Base-by-base conservation (phyloP, 768 basidiomycete species). In the Mycena capillaripes region DNA sequence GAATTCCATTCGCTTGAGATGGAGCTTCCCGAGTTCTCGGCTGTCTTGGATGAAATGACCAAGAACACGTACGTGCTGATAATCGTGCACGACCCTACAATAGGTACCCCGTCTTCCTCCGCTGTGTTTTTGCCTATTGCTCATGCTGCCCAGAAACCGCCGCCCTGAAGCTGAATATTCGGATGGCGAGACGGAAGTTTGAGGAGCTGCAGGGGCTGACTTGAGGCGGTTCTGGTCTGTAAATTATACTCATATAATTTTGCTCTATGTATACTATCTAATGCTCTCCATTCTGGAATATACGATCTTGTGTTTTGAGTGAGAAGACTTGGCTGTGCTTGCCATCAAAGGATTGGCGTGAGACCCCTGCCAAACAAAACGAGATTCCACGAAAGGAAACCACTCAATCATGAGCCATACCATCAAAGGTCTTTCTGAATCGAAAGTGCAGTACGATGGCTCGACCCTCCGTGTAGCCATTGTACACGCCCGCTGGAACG, bases 401-500 rank as follows among this genome's bases (percentile, higher is more conserved):
- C n/a, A 59, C 34, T 10, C 38, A 29, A 85, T 81, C 74, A 86
- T 86, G 86, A 86, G 81, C 84, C 83, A 80, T 78, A 86, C 92
- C 76, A 92, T 97, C 89, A 97, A 97, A 85, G 94, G 95, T 46
- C 88, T 91, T 60, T 84, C 88, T 19, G 86, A 89, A 56, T 88
- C 93, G 42, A 80, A 89, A 61, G 85, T 83, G 46, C 82, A 88
- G 40, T 89, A 90, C 86, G 95, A 98, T 78, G 97, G 97, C 61
- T 92, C 95, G 2, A 72, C 86, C 30, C 88, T 97, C 63, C 92
- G 97, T 68, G 84, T 98, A 62, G 95, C 95, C 78, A 97, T 99
- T 79, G 94, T 99, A 9, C 97, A 98, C 80, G 96, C 96, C 21
- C 87, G 97, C 84, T 99, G 98, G 98, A 99, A 99, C 86, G 91